Evolutionary conservation across 225 moss, liverwort and hornwort species (phyloP), one percentile per base, ranked within the genome.

Genomic region (Rhytidiadelphus loreus): DNA sequence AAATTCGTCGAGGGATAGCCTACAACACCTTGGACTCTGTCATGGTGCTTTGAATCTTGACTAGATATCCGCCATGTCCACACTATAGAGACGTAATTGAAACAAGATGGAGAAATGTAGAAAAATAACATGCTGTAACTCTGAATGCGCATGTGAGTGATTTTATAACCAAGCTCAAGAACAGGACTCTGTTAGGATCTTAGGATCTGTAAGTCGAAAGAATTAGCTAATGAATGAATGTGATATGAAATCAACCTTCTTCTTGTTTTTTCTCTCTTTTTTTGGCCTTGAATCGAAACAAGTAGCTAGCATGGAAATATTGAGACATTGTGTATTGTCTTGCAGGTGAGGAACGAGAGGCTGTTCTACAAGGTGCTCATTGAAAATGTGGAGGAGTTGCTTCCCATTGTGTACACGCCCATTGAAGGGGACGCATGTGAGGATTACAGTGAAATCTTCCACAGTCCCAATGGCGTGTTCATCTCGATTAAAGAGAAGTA

Each of bases 351-450:
- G 91, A 94, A 95, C 32, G 92, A 96, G 88, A 90, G 93, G 60
- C 63, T 98, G 80, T 98, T 98, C 85, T 98, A 98, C 87, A 95
- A 91, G 88, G 93, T 97, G 66, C 87, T 98, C 46, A 91, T 96
- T 23, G 94, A 97, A 56, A 93, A 98, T 92, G 96, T 96, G 86
- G 96, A 98, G 88, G 98, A 98, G 92, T 90, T 98, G 64, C 96
- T 98, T 25, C 98, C 98, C 13, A 87, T 98, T 39, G 94, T 98
- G 35, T 97, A 98, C 91, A 98, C 98, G 53, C 98, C 98, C 32
- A 96, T 95, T 11, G 98, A 97, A 81, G 98, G 98, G 6, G 94
- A 96, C 71, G 98, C 97, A 9, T 98, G 97, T 73, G 89, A 95
- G 88, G 95, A 96, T 58, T 98, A 95, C 92, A 96, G 97, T 86